phyloP scores from a whole-genome alignment of 2,329 filamentous ascomycete species.

The Colletotrichum sp. region DNA sequence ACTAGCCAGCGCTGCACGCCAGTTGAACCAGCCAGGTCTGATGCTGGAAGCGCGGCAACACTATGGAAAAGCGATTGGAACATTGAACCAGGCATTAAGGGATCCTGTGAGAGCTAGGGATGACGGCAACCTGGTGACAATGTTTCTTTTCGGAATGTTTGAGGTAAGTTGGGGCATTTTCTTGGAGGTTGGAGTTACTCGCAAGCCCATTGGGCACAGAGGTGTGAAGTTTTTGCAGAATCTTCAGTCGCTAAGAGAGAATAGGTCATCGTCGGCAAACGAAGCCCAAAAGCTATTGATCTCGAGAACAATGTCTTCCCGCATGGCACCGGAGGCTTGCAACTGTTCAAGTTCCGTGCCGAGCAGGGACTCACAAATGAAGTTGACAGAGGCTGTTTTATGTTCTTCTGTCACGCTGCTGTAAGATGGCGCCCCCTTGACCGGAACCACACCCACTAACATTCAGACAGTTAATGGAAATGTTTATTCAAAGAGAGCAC shows the following conservation, averaged over 20 bases:
- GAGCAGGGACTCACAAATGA: neutral
- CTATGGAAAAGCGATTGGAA: constrained; percentile 6
- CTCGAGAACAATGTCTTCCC: constrained; percentile 5
- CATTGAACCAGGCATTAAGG: neutral
- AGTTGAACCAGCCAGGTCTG: neutral
- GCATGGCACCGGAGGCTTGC: neutral
- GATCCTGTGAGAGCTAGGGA: neutral
- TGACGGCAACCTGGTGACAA: constrained; percentile 2
- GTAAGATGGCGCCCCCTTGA: neutral
- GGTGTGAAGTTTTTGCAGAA: too few relatives aligned
- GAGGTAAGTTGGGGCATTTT: neutral
- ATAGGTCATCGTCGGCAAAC: neutral
- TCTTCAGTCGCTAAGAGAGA: neutral
- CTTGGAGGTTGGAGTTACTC: fast-evolving
- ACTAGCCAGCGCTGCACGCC: constrained; percentile 2
- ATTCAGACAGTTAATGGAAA: neutral
- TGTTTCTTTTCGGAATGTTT: constrained; percentile 15
- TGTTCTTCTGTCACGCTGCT: constrained; percentile 10
- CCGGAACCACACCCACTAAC: neutral
- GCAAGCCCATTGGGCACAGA: neutral
- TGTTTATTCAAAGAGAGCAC: constrained; percentile 8
- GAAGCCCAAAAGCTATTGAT: neutral
- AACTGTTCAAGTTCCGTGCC: constrained; percentile 8
- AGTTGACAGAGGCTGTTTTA: constrained; percentile 3
- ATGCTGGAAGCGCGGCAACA: constrained; percentile 1